phyloP scores from a whole-genome alignment of 2,329 filamentous ascomycete genomes.

The Aspergillus tanneri region DNA sequence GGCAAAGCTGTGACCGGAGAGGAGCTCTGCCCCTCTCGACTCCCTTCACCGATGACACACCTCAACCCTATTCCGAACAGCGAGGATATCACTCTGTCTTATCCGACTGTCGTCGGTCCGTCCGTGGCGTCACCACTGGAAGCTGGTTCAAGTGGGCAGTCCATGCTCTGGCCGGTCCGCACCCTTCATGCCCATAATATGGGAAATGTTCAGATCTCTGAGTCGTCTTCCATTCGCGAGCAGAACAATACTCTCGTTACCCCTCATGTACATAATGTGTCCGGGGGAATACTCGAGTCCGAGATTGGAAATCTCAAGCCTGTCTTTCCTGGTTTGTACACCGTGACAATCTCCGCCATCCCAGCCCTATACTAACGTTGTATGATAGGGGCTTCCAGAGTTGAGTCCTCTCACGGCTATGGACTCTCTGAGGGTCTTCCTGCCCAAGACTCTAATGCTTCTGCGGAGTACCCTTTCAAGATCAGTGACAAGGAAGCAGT shows the following conservation, averaged over 20 bases:
- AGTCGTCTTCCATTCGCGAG: background rate
- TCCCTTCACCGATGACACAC: background rate
- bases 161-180: background rate
- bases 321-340: constrained; percentile 1
- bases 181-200: background rate
- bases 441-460: background rate
- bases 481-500: background rate
- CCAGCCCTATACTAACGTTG: background rate
- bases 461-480: background rate
- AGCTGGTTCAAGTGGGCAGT: constrained; percentile 1
- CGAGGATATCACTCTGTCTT: background rate
- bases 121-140: background rate
- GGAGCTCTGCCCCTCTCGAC: background rate
- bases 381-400: background rate
- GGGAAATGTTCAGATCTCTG: background rate
- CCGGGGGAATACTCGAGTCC: background rate
- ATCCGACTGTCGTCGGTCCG: background rate
- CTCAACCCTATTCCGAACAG: background rate
- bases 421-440: background rate
- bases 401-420: background rate
- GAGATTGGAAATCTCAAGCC: background rate
- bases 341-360: background rate
- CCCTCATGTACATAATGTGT: background rate
- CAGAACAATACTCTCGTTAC: background rate
- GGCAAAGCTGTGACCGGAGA: background rate